Percentiles rank a stretch among this genome's conserved stretches.
These are phyloP conservation scores for Plasmodium gaboni DNA, from an alignment of 169 alveolate genomes.

Conservation along the genomic window DNA sequence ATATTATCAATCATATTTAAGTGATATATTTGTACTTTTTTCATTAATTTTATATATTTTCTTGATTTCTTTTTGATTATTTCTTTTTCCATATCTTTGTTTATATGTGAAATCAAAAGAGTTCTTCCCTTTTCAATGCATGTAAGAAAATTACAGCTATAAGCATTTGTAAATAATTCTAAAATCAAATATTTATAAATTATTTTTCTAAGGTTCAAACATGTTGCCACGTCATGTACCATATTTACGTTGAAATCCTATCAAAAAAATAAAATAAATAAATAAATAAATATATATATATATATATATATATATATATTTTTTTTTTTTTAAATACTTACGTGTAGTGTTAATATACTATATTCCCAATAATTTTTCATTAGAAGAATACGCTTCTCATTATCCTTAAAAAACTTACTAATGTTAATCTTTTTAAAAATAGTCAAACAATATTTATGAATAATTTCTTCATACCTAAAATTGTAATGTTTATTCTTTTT, in stretches of 20 bases:
- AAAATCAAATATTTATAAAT: constrained; percentile 45
- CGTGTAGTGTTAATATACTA: constrained; percentile 36
- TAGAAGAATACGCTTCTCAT: not conserved
- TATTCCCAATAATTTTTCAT: constrained; percentile 37
- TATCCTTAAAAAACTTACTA: not conserved
- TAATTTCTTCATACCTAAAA: constrained; percentile 2
- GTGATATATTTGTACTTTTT: constrained; percentile 43
- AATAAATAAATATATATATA: not conserved
- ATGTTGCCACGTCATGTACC: constrained; percentile 3
- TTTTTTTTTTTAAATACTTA: not conserved
- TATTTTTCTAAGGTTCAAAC: constrained; percentile 21
- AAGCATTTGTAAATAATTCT: constrained; percentile 37
- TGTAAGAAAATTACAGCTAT: not conserved
- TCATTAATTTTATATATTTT: constrained; percentile 7
- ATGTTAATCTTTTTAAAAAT: constrained; percentile 29
- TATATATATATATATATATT: not conserved
- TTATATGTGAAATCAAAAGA: not conserved
- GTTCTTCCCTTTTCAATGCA: not conserved
- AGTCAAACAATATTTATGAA: constrained; percentile 10
- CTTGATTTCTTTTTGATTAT: constrained; percentile 2
- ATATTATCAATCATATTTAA: constrained; percentile 30
- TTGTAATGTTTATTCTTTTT: no score
- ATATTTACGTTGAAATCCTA: constrained; percentile 53
- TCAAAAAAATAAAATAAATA: constrained; percentile 1
- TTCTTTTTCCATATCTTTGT: not conserved